These are phyloP conservation scores for Rutstroemia sp. DNA, from an alignment of 2,329 filamentous ascomycete species.

Conservation along the genomic window DNA sequence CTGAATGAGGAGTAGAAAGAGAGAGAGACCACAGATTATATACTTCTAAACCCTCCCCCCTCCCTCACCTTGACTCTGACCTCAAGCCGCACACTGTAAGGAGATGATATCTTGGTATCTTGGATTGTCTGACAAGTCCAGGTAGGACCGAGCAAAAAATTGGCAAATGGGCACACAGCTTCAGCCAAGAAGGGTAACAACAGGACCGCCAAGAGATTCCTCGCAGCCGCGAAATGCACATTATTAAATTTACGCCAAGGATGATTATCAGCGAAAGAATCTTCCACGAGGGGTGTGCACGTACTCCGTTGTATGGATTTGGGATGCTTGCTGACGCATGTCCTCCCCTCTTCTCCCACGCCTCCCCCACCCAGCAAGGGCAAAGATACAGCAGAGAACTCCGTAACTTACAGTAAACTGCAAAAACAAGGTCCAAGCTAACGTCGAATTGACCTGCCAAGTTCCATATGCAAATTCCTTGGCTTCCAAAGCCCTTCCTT, in stretches of 20 bases:
- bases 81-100: neutral
- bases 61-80: neutral
- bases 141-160: neutral
- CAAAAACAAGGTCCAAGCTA: neutral
- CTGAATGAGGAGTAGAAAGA: slow-evolving; percentile 6
- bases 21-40: slow-evolving; percentile 2
- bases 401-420: neutral
- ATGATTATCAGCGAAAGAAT: neutral
- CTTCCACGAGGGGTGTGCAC: neutral
- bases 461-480: neutral
- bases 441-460: neutral
- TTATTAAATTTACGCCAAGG: neutral
- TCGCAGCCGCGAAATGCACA: neutral
- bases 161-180: slow-evolving; percentile 2
- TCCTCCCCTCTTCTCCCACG: too few relatives aligned
- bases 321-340: too few relatives aligned
- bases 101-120: neutral
- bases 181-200: slow-evolving; percentile 6
- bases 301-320: too few relatives aligned
- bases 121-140: slow-evolving; percentile 4
- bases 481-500: neutral
- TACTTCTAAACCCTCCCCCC: neutral
- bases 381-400: neutral
- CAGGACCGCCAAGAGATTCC: neutral
- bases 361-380: too few relatives aligned